Conservation (phyloP, 345 rosid genomes). For the Melastoma malabathricum region DNA sequence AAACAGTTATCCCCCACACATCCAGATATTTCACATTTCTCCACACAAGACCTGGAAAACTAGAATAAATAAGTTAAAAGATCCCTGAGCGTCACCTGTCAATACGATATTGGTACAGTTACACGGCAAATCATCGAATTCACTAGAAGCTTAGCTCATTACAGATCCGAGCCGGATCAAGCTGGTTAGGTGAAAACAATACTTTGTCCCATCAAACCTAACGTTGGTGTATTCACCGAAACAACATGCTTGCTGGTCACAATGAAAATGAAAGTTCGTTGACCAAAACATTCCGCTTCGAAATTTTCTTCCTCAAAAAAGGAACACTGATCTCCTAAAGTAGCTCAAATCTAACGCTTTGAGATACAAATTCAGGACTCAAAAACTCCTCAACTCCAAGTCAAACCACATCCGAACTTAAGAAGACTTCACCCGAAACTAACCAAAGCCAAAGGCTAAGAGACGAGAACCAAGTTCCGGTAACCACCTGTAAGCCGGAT, state of each 20-base stretch:
- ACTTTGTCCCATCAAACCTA: no score
- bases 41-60: constrained; percentile 52
- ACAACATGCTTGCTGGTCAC: no score
- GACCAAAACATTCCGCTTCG: no score
- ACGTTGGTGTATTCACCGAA: no score
- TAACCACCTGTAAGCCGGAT: constrained; percentile 67
- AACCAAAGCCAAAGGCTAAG: background rate
- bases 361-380: no score
- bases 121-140: background rate
- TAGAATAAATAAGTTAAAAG: constrained; percentile 2
- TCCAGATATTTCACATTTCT: constrained; percentile 62
- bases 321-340: no score
- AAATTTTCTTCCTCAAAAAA: no score
- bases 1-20: constrained; percentile 73
- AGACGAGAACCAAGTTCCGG: background rate
- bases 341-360: no score
- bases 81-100: background rate
- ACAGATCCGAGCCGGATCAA: no score
- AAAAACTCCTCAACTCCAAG: background rate
- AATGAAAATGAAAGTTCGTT: no score
- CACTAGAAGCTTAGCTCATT: no score
- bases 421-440: background rate
- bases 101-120: background rate
- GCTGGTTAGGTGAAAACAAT: no score
- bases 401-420: background rate